Evolutionary conservation across 176 grass and related monocot species (phyloP).

Genomic region (Carex scoparia): DNA sequence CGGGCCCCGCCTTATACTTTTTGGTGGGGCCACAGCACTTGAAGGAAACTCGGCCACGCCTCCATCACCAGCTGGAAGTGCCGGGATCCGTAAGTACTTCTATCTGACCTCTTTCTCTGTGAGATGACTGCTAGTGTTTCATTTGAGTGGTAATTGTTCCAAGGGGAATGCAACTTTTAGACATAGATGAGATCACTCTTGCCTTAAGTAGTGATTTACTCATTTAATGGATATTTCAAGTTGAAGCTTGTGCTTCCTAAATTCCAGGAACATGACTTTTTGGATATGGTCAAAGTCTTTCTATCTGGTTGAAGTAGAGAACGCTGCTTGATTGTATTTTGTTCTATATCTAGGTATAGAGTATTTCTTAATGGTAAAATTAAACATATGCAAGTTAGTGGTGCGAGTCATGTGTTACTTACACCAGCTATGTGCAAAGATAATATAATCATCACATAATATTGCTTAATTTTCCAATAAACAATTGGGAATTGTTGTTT

Average conservation of each 20-base stretch:
- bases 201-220: background rate
- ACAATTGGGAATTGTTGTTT: background rate
- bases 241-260: background rate
- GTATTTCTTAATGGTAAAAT: background rate
- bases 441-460: background rate
- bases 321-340: background rate
- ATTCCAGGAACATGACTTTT: background rate
- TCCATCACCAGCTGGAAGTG: conserved; percentile 66
- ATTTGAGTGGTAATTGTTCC: background rate
- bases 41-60: conserved; percentile 91
- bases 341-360: background rate
- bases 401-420: background rate
- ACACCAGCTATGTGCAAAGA: background rate
- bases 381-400: background rate
- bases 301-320: background rate
- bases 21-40: conserved; percentile 83
- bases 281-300: background rate
- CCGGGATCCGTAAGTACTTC: conserved; percentile 78
- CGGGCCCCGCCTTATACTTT: conserved; percentile 71
- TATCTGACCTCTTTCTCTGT: background rate
- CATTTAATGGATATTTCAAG: background rate
- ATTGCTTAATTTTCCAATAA: background rate
- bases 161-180: background rate
- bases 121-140: conserved; percentile 12
- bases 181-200: background rate